Conservation (phyloP, 225 moss, liverwort and hornwort species). For the Physcomitrellopsis africana region DNA sequence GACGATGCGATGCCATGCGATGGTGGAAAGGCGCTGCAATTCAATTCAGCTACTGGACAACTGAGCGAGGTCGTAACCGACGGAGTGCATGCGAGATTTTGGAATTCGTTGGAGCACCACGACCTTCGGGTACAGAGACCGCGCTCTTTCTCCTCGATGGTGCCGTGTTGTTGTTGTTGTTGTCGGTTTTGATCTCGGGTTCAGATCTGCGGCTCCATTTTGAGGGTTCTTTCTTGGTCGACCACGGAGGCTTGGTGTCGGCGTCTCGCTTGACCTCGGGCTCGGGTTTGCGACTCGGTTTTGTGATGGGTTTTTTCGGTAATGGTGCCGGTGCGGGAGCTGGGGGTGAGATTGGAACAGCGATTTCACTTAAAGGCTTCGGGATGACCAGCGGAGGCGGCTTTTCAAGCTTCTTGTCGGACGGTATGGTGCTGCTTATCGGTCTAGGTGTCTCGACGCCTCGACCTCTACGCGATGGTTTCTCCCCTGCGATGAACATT, state of each 20-base stretch:
- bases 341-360: constrained; percentile 5
- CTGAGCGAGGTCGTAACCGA: constrained; percentile 24
- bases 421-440: neutral
- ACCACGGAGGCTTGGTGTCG: too few relatives aligned
- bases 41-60: neutral
- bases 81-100: constrained; percentile 39
- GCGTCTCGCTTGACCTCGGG: neutral
- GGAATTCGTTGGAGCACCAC: constrained; percentile 18
- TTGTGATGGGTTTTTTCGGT: neutral
- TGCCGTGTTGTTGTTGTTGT: neutral
- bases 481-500: constrained; percentile 25
- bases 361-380: neutral
- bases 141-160: neutral
- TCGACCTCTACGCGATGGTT: constrained; percentile 22
- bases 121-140: neutral
- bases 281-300: neutral
- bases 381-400: neutral
- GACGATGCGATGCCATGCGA: too few relatives aligned
- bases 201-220: constrained; percentile 3
- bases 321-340: constrained; percentile 6
- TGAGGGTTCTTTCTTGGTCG: neutral
- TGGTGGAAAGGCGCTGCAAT: too few relatives aligned
- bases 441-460: neutral
- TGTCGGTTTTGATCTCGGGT: neutral
- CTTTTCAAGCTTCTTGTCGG: constrained; percentile 8